phyloP scores from a whole-genome alignment of 202 grass and related monocot species.

The Zizania palustris region DNA sequence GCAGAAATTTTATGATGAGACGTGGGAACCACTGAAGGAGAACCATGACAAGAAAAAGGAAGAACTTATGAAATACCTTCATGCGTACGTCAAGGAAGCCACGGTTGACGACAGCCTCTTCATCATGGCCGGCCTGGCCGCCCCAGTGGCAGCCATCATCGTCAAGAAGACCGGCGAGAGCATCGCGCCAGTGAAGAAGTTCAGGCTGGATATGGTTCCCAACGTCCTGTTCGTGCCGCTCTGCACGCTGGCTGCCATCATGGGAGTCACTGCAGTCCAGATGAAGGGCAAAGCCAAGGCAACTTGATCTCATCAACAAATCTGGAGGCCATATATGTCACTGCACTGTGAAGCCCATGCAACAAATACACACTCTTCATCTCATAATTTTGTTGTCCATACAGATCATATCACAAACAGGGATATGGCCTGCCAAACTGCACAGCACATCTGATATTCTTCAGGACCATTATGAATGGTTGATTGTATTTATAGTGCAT shows the following conservation, averaged over 20 bases:
- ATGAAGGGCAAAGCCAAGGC: conserved; percentile 22
- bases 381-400: neutral
- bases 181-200: conserved; percentile 54
- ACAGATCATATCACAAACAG: neutral
- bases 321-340: neutral
- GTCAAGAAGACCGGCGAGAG: conserved; percentile 54
- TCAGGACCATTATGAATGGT: too few relatives aligned
- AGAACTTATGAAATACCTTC: neutral
- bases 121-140: conserved; percentile 47
- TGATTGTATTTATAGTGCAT: too few relatives aligned
- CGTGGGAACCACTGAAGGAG: accelerated
- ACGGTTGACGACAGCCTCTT: conserved; percentile 28
- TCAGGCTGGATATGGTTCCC: conserved; percentile 67
- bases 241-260: conserved; percentile 48
- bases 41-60: neutral
- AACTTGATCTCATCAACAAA: neutral
- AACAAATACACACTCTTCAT: neutral
- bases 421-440: neutral
- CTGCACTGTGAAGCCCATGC: neutral
- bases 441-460: neutral
- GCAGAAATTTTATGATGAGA: neutral
- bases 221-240: conserved; percentile 67
- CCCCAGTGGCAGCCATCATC: conserved; percentile 32
- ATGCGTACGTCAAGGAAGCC: accelerated
- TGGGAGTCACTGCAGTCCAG: conserved; percentile 41